Evolutionary conservation across 805 yeast genomes (phyloP), one percentile per base, ranked within the genome.

Genomic region (Saccharomycopsis babjevae): DNA sequence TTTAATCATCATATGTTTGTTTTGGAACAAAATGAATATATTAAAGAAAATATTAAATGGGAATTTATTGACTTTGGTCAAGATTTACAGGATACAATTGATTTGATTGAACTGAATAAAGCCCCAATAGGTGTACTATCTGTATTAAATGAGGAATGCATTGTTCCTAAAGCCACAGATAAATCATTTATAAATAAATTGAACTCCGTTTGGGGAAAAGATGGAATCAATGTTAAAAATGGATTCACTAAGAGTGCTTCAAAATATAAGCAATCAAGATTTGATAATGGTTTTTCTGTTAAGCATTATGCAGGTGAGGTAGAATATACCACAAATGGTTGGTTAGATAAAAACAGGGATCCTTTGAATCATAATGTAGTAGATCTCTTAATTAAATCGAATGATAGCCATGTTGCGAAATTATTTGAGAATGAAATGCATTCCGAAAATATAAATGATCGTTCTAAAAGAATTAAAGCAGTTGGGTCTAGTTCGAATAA

Each of bases 1-100:
- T 93, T 93, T 74, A 93, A 92, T 69, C 97, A 91, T 76, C 97
- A 93, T 69, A 97, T 93, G 59, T 93, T 93, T 82, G 93, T 93
- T 71, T 80, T 94, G 64, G 99, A 93, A 72, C 98, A 94, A 77
- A 97, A 92, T 70, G 97, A 94, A 71, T 93, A 93, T 71, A 81
- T 91, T 59, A 83, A 82, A 62, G 98, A 93, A 75, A 88, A 92
- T 70, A 92, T 93, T 66, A 94, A 92, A 72, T 93, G 98, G 97
- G 86, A 93, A 10, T 93, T 93, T 69, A 86, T 93, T 57, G 99
- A 94, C 70, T 94, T 91, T 73, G 99, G 99, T 16, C 88, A 86
- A 63, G 97, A 94, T 71, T 77, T 94, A 60, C 97, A 93, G 70
- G 96, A 96, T 30, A 93, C 99, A 0, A 94, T 94, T 57, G 96